Evolutionary conservation across 805 yeast genomes (phyloP).

Genomic region (Kuraishia borneana): DNA sequence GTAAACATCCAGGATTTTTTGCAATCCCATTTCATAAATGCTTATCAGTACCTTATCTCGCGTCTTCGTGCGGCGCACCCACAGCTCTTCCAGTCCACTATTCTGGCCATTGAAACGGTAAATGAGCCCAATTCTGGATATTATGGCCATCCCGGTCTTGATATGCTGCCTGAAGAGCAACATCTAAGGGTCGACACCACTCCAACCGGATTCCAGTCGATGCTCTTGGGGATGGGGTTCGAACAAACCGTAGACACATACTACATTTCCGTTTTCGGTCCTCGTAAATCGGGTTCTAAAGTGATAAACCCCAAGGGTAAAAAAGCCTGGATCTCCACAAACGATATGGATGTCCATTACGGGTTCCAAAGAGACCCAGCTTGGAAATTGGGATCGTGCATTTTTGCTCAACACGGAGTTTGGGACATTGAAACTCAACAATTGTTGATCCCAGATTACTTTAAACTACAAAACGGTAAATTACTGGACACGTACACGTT

Average conservation of each 20-base stretch:
- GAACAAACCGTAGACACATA: constrained; percentile 59
- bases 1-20: constrained; percentile 69
- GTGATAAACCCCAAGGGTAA: constrained; percentile 56
- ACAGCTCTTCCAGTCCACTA: constrained; percentile 34
- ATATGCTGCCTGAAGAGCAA: constrained; percentile 43
- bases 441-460: constrained; percentile 40
- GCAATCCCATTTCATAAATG: constrained; percentile 48
- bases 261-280: constrained; percentile 66
- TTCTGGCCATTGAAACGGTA: constrained; percentile 73
- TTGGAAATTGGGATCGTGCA: constrained; percentile 70
- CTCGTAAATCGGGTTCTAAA: constrained; percentile 47
- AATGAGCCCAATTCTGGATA: constrained; percentile 82
- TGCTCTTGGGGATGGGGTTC: constrained; percentile 72
- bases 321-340: constrained; percentile 54
- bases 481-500: constrained; percentile 41
- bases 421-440: constrained; percentile 44
- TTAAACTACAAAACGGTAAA: constrained; percentile 25
- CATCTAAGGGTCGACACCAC: constrained; percentile 68
- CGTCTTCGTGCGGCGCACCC: constrained; percentile 29
- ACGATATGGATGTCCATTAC: constrained; percentile 49
- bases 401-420: constrained; percentile 72
- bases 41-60: constrained; percentile 38
- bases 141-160: constrained; percentile 50
- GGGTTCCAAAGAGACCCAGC: constrained; percentile 53
- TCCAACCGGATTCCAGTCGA: constrained; percentile 69